Evolutionary conservation across 768 basidiomycete genomes (phyloP), one percentile per base, ranked within the genome.

Genomic region (Podaxis mareebaensis): DNA sequence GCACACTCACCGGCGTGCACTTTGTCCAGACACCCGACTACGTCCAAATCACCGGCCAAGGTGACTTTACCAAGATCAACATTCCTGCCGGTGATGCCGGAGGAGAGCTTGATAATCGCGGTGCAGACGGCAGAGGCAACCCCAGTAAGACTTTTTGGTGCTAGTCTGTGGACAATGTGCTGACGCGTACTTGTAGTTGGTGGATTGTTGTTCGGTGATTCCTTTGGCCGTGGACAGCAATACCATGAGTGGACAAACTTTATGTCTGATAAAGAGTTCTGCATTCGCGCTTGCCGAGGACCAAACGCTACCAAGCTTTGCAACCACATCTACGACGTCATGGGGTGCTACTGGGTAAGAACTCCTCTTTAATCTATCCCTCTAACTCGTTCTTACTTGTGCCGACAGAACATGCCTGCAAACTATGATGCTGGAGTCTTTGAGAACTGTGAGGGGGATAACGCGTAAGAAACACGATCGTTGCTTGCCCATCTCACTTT

Each of bases 221-320:
- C 76, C 8, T 90, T 88, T 70, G 82, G 85, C 20, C 65, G 67
- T 7, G 70, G 63, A 20, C 70, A 71, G 42, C 77, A 93, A 72
- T 83, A 90, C 71, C 88, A 91, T 67, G 89, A 93, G 71, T 95
- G 94, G 93, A 93, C 90, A 51, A 85, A 82, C 74, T 94, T 93
- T 78, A 87, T 93, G 68, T 92, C 91, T 22, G 83, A 83, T 33
- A 71, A 65, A 49, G 72, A 77, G 62, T 90, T 91, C 75, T 94
- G 92, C 76, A 75, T 92, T 71, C 91, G 92, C 65, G 79, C 87
- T 3, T 95, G 93, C 75, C 72, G 78, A 6, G 87, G 86, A 17
- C 73, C 83, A 12, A 83, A 86, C 58, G 82, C 86, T 0, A 81
- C 79, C 4, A 73, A 75, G 24, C 79, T 81, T 60, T 93, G 92